These are phyloP conservation scores for Ochetophila trinervis DNA, from an alignment of 306 rosid species.

Conservation along the genomic window DNA sequence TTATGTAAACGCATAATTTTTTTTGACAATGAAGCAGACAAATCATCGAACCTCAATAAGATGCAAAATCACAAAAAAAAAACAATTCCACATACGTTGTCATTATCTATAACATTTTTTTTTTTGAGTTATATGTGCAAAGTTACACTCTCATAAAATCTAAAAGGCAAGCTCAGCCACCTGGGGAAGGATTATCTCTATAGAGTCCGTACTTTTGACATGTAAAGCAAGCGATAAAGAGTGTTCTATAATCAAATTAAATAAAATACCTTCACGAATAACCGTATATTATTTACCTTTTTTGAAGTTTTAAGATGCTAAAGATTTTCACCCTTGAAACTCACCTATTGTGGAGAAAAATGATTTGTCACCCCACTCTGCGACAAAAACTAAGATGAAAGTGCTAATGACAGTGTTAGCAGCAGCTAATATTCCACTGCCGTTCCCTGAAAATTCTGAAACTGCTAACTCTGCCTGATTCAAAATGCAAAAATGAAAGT, in stretches of 20 bases:
- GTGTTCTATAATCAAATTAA: not conserved
- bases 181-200: constrained; percentile 10
- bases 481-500: constrained; percentile 34
- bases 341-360: constrained; percentile 96
- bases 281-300: not conserved
- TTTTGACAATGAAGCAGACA: not conserved
- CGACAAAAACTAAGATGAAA: constrained; percentile 81
- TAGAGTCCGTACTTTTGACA: not conserved
- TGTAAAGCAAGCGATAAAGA: constrained; percentile 9
- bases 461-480: constrained; percentile 95
- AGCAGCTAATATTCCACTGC: constrained; percentile 78
- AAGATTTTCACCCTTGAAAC: constrained; percentile 17
- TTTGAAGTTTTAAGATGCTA: not conserved
- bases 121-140: not conserved
- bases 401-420: constrained; percentile 78
- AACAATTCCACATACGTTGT: not conserved
- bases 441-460: constrained; percentile 81
- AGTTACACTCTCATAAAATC: not conserved
- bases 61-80: not conserved
- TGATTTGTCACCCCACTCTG: constrained; percentile 99
- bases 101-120: not conserved
- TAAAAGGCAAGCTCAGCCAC: constrained; percentile 1
- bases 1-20: constrained; percentile 1
- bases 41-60: not conserved
- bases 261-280: not conserved